Conservation (phyloP, 345 rosid species). For the Dipteronia sinensis region DNA sequence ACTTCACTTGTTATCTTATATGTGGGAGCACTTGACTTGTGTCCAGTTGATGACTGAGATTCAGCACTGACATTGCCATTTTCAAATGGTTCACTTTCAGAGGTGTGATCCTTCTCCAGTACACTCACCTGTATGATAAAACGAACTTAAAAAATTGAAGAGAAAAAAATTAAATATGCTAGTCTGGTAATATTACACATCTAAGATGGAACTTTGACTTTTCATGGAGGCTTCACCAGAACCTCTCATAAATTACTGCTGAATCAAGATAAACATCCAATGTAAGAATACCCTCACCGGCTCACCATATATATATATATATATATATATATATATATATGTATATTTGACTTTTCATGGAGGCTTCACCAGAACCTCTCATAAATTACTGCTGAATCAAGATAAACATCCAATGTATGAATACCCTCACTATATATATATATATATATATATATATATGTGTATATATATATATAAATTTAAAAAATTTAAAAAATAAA, state of each 20-base stretch:
- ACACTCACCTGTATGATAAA: constrained; percentile 44
- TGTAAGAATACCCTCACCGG: not conserved
- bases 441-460: too few species aligned
- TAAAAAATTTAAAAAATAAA: not conserved
- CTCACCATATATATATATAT: too few species aligned
- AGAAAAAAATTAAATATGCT: constrained; percentile 10
- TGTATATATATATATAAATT: too few species aligned
- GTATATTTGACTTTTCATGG: too few species aligned
- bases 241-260: not conserved
- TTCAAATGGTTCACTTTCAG: constrained; percentile 42
- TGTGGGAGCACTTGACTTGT: constrained; percentile 30
- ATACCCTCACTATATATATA: too few species aligned
- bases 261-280: not conserved
- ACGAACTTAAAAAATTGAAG: constrained; percentile 21
- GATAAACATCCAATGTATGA: too few species aligned
- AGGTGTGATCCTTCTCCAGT: constrained; percentile 35
- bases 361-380: too few species aligned
- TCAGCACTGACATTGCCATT: constrained; percentile 41
- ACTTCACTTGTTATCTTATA: constrained; percentile 27
- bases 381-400: too few species aligned
- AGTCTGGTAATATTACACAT: constrained; percentile 5
- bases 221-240: constrained; percentile 2
- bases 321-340: too few species aligned
- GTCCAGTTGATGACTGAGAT: constrained; percentile 29
- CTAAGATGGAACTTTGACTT: constrained; percentile 9